phyloP scores from a whole-genome alignment of 768 basidiomycete species.

The Kwoniella bestiolae region DNA sequence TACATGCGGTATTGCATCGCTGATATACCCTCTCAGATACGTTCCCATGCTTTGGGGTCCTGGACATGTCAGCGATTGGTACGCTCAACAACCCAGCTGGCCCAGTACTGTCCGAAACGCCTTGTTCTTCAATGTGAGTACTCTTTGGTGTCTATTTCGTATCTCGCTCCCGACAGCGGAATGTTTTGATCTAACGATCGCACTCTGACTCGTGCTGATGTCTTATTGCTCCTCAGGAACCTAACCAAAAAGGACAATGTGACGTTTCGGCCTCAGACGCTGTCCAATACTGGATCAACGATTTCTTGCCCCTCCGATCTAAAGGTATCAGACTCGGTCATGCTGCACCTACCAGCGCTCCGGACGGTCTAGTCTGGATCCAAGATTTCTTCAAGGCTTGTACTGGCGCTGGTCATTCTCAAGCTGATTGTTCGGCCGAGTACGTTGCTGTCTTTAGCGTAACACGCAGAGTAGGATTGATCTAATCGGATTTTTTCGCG shows the following conservation, averaged over 20 bases:
- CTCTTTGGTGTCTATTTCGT: conserved; percentile 45
- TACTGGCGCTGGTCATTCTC: conserved; percentile 42
- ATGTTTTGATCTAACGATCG: no score
- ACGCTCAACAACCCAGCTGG: conserved; percentile 60
- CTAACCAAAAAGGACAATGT: conserved; percentile 68
- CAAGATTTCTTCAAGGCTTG: conserved; percentile 65
- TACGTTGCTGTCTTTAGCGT: conserved; percentile 26
- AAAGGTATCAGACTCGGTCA: conserved; percentile 67
- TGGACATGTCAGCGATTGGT: conserved; percentile 58
- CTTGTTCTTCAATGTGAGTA: conserved; percentile 76
- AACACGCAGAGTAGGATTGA: background rate
- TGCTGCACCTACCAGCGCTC: conserved; percentile 71
- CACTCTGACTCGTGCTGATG: no score
- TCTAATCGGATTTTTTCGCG: background rate
- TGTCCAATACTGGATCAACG: conserved; percentile 65
- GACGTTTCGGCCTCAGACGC: conserved; percentile 65
- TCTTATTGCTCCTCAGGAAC: conserved; percentile 61
- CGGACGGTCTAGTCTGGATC: conserved; percentile 70
- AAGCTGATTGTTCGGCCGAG: conserved; percentile 55
- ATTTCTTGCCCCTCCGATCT: conserved; percentile 66
- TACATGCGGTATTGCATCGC: background rate
- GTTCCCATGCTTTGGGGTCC: conserved; percentile 58
- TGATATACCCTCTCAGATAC: background rate
- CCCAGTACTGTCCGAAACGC: conserved; percentile 59
- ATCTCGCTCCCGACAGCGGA: no score